Evolutionary conservation across 2,329 filamentous ascomycete species (phyloP).

Genomic region (Penicillium sp.): DNA sequence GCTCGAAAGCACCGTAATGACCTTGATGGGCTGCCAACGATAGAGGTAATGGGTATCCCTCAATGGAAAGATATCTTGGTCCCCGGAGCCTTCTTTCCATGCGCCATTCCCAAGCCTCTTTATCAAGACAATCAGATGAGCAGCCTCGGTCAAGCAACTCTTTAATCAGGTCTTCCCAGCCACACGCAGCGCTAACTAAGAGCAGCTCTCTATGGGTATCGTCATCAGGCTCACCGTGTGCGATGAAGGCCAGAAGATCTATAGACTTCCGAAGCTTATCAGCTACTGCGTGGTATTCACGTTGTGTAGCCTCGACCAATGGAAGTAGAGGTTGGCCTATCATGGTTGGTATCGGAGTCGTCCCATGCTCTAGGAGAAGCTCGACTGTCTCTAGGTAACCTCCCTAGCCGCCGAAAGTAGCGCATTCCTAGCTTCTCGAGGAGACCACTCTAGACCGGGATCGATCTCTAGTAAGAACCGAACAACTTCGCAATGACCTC

Average conservation of each 20-base stretch:
- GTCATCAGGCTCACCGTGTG: neutral
- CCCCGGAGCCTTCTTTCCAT: neutral
- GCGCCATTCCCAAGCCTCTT: neutral
- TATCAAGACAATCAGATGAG: neutral
- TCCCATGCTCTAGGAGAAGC: neutral
- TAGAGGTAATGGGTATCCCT: neutral
- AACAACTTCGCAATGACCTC: neutral
- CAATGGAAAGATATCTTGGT: neutral
- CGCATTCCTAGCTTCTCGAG: neutral
- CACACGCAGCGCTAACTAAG: neutral
- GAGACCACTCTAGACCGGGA: neutral
- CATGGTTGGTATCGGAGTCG: neutral
- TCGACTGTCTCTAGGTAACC: neutral
- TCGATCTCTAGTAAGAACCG: neutral
- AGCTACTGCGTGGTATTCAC: neutral
- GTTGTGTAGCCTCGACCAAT: neutral
- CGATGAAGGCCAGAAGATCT: neutral
- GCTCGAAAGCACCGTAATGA: neutral
- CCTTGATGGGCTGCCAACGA: neutral
- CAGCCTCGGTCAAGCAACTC: neutral
- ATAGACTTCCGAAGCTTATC: neutral
- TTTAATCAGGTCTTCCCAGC: neutral
- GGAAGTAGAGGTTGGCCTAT: neutral
- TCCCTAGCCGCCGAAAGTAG: neutral
- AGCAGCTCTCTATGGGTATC: neutral